These are phyloP conservation scores for Cercospora janseana DNA, from an alignment of 2,329 filamentous ascomycete genomes.

Conservation along the genomic window DNA sequence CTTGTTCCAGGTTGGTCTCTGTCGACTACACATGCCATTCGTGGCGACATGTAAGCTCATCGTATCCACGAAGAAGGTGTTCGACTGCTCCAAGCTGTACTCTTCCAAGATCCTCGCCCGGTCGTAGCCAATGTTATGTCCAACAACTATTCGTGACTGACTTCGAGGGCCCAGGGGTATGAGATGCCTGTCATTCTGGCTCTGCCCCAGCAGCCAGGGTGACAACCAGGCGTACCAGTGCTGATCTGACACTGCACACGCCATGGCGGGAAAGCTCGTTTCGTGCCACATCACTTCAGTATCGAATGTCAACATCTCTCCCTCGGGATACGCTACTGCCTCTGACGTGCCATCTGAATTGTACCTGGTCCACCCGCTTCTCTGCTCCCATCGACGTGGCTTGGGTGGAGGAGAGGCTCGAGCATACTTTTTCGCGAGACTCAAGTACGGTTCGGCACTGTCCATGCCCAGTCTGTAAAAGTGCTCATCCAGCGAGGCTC, in stretches of 20 bases:
- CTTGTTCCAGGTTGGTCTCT: constrained; percentile 96
- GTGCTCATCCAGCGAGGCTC: constrained; percentile 83
- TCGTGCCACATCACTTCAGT: constrained; percentile 97
- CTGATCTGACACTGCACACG: constrained; percentile 82
- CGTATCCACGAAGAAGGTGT: constrained; percentile 87
- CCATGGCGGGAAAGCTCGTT: constrained; percentile 91
- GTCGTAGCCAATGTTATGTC: constrained; percentile 95
- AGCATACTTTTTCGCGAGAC: constrained; percentile 71
- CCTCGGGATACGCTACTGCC: constrained; percentile 71
- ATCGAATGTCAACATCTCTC: constrained; percentile 84
- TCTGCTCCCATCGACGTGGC: constrained; percentile 70
- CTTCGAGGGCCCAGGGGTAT: constrained; percentile 80
- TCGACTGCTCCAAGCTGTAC: constrained; percentile 77
- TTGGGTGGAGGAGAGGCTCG: constrained; percentile 56
- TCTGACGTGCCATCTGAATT: constrained; percentile 70
- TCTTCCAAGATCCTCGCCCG: constrained; percentile 84
- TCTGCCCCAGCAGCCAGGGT: constrained; percentile 86
- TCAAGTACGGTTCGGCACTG: constrained; percentile 79
- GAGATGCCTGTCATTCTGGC: constrained; percentile 71
- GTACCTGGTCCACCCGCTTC: constrained; percentile 95
- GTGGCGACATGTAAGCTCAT: constrained; percentile 98
- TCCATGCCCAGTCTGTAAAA: constrained; percentile 86
- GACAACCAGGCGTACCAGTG: constrained; percentile 98
- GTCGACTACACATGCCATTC: constrained; percentile 97
- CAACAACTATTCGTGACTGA: constrained; percentile 74